Conservation (phyloP, 352 stramenopile species). For the Globisporangium okanoganense region DNA sequence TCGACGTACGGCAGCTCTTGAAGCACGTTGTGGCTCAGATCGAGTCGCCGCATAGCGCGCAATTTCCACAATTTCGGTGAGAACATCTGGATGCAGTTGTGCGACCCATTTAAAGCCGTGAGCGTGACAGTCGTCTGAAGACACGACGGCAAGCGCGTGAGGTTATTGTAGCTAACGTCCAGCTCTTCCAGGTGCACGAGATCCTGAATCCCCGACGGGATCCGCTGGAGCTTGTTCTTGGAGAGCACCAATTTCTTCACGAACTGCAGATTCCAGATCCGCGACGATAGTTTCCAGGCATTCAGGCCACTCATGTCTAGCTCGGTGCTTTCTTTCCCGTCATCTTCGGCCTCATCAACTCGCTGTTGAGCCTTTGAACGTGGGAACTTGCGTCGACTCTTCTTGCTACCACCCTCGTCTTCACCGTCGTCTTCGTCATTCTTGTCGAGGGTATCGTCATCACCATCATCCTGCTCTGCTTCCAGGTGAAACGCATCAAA, state of each 20-base stretch:
- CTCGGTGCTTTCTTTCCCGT: conserved; percentile 10
- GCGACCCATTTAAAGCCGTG: conserved; percentile 34
- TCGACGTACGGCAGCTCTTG: conserved; percentile 56
- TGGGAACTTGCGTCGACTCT: conserved; percentile 26
- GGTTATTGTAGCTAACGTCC: conserved; percentile 54
- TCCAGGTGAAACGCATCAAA: conserved; percentile 14
- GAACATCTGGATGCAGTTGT: conserved; percentile 58
- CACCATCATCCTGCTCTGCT: conserved; percentile 17
- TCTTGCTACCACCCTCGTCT: conserved; percentile 15
- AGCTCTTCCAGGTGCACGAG: conserved; percentile 47
- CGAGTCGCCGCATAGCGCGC: conserved; percentile 31
- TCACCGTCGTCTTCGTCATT: conserved; percentile 2
- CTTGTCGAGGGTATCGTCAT: conserved; percentile 21
- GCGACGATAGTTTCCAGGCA: conserved; percentile 52
- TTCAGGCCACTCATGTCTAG: conserved; percentile 53
- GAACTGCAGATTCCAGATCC: conserved; percentile 65
- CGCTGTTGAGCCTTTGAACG: conserved; percentile 55
- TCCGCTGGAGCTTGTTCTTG: conserved; percentile 46
- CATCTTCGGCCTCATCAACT: conserved; percentile 51
- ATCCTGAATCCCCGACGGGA: conserved; percentile 75
- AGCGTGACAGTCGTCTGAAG: conserved; percentile 60
- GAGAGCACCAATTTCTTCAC: conserved; percentile 39
- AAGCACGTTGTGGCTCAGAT: conserved; percentile 54
- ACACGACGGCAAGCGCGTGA: conserved; percentile 56
- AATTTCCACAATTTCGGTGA: conserved; percentile 72